Evolutionary conservation across 192 early-diverging fungal genomes (phyloP), one percentile per base, ranked within the genome.

Genomic region (Dispira simplex): DNA sequence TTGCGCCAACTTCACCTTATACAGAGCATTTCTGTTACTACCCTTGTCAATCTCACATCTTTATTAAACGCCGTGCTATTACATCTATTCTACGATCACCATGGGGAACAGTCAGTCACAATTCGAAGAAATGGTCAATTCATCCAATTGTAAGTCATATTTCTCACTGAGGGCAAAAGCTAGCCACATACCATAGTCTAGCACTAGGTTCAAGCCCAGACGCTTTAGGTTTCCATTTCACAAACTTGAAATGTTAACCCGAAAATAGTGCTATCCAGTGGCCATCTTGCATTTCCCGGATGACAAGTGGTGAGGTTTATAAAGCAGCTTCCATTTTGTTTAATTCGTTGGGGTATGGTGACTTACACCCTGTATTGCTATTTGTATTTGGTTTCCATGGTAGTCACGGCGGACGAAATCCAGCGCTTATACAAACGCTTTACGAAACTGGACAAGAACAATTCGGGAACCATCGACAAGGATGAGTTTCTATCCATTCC

Each of bases 401-500:
- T 63, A 88, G 86, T 91, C 68, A 92, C 91, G 65, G 87, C 83
- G 10, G 89, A 92, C 64, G 95, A 99, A 77, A 91, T 98, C 63
- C 89, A 97, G 70, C 77, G 95, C n/a, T 81, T 99, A 32, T 95
- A 99, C 82, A 99, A 99, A 64, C 88, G 93, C 16, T 99, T 97
- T 71, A 89, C 91, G 66, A 97, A 97, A 73, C 83, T 99, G 8
- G 97, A 99, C 77, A 97, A 91, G 75, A 93, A 97, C 78, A 82
- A 87, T 16, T 90, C 85, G n/a, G 97, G 97, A 32, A 85, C 90
- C 4, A 91, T 99, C 63, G 93, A 97, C 69, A 94, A 89, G 74
- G 90, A 96, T 68, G 97, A 99, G 76, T 99, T 99, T 69, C 75
- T 97, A 56, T 78, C 91, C 0, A 85, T 99, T 63, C 95, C 97